Conservation (phyloP, 1,284 basidiomycete species). For the Sporisorium graminicola region DNA sequence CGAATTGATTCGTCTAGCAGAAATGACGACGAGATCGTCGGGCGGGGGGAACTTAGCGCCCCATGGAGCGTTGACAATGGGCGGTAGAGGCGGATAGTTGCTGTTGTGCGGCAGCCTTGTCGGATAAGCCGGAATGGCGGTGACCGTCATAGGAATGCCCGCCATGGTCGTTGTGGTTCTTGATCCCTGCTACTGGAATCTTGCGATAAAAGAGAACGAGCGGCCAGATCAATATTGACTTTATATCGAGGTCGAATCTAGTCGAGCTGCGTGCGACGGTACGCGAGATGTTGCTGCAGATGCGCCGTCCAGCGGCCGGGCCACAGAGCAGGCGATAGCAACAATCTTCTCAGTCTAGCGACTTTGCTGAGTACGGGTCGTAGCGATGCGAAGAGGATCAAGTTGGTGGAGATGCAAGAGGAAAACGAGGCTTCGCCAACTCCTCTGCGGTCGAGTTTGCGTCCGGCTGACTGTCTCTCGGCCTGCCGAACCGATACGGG, state of each 20-base stretch:
- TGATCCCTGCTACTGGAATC: neutral
- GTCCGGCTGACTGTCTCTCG: neutral
- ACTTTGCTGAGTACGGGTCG: neutral
- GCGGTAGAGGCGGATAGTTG: constrained; percentile 13
- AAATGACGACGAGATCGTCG: constrained; percentile 44
- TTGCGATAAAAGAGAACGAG: neutral
- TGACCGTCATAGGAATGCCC: constrained; percentile 41
- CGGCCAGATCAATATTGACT: neutral
- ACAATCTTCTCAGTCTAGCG: neutral
- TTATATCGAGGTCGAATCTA: neutral
- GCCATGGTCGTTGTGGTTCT: constrained; percentile 16
- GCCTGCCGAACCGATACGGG: too few relatives aligned
- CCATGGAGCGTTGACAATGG: constrained; percentile 22
- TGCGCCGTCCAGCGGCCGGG: constrained; percentile 1
- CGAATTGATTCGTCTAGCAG: constrained; percentile 41
- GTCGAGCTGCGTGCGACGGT: neutral
- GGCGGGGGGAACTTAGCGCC: constrained; percentile 6
- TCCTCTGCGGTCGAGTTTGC: neutral
- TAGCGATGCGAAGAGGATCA: neutral
- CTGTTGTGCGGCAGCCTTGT: constrained; percentile 20
- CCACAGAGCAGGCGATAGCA: constrained; percentile 3
- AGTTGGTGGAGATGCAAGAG: neutral
- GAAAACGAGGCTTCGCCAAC: too few relatives aligned
- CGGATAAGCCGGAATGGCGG: constrained; percentile 44
- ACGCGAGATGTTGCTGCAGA: neutral